phyloP scores from a whole-genome alignment of 2,329 filamentous ascomycete species.

The Fusarium sp. region DNA sequence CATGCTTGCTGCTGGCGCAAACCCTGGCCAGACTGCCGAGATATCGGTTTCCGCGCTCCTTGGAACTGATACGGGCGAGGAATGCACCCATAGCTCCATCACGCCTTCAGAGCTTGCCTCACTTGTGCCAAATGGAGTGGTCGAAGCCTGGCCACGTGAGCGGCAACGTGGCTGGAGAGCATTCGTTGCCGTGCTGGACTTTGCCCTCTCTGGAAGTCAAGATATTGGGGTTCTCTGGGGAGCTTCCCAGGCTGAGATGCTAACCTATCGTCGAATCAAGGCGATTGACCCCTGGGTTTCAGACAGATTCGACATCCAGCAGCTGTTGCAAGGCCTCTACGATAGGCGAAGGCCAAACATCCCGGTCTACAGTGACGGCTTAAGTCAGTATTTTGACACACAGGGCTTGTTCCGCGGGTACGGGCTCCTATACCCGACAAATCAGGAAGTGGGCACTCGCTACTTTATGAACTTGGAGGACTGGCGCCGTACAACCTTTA shows the following conservation, averaged over 20 bases:
- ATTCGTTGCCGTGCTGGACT: background rate
- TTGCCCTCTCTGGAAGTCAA: background rate
- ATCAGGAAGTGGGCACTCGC: too few relatives aligned
- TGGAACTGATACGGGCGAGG: background rate
- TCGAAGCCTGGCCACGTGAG: background rate
- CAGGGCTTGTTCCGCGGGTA: background rate
- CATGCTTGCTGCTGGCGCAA: accelerated
- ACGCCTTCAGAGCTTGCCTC: background rate
- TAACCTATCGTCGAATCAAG: background rate
- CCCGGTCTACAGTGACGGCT: background rate
- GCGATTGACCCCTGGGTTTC: background rate
- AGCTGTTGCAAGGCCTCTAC: background rate
- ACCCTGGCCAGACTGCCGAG: background rate
- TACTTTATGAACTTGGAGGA: background rate
- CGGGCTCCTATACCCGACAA: too few relatives aligned
- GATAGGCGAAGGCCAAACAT: background rate
- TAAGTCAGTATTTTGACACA: background rate
- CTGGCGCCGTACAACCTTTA: background rate
- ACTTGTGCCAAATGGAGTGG: too few relatives aligned
- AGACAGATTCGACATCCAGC: background rate
- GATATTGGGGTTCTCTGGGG: background rate
- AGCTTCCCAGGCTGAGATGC: background rate
- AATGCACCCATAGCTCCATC: background rate
- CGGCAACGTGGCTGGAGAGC: background rate
- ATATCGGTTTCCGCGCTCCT: accelerated